A percentile compares a stretch with the other conserved stretches of the same genome.
phyloP scores from a whole-genome alignment of 2,329 filamentous ascomycete species.

The Xenosphaeropsis pyriputrescens region DNA sequence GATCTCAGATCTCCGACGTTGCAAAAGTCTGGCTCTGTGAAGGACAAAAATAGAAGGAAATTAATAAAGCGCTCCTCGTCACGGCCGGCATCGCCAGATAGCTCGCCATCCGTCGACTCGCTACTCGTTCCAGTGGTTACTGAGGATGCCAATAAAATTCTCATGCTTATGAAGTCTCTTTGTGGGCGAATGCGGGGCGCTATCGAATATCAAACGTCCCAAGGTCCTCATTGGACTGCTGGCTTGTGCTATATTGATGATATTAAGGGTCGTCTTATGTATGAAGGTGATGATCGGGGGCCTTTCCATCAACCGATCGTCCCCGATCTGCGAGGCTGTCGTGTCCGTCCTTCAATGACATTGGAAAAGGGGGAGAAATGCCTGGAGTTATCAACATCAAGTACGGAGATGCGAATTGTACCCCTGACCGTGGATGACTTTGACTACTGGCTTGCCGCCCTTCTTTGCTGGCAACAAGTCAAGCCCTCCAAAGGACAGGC shows the following conservation, averaged over 20 bases:
- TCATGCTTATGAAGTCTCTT: conserved; percentile 62
- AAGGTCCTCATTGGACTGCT: conserved; percentile 46
- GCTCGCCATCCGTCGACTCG: conserved; percentile 43
- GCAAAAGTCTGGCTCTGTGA: conserved; percentile 18
- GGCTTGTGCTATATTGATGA: conserved; percentile 72
- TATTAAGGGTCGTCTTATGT: conserved; percentile 59
- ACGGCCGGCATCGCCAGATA: conserved; percentile 42
- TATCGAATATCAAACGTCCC: conserved; percentile 54
- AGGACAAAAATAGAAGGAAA: conserved; percentile 33
- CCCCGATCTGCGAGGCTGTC: conserved; percentile 61
- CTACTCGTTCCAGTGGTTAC: conserved; percentile 44
- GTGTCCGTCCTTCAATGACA: conserved; percentile 41
- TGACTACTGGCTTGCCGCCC: conserved; percentile 66
- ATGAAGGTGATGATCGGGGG: conserved; percentile 53
- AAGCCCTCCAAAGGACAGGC: conserved; percentile 22
- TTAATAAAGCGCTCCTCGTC: conserved; percentile 36
- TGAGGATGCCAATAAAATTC: conserved; percentile 55
- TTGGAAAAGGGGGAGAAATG: conserved; percentile 29
- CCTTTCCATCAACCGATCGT: conserved; percentile 53
- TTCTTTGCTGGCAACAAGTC: conserved; percentile 71
- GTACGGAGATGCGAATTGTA: conserved; percentile 45
- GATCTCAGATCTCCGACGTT: conserved; percentile 13
- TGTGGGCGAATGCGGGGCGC: conserved; percentile 70
- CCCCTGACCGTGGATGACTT: conserved; percentile 51
- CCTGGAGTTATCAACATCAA: conserved; percentile 38